These are phyloP conservation scores for Malus hybrid DNA, from an alignment of 331 rosid species.

Conservation along the genomic window DNA sequence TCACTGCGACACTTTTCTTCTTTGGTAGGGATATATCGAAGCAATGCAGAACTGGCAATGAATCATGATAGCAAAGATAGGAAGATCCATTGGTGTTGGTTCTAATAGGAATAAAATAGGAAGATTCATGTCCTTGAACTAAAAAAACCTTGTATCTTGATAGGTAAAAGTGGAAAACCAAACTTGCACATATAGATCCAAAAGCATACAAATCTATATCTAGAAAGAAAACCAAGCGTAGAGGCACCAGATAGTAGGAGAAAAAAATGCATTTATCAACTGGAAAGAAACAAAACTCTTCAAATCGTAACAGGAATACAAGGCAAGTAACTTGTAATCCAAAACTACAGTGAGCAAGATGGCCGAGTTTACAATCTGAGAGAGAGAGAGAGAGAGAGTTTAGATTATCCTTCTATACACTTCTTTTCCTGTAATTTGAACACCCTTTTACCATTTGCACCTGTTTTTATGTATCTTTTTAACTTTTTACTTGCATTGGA, in stretches of 20 bases:
- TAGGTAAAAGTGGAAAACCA: neutral
- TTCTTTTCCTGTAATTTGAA: conserved; percentile 11
- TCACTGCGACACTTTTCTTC: neutral
- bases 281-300: neutral
- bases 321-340: neutral
- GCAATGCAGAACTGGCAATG: neutral
- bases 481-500: conserved; percentile 14
- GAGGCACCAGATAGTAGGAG: neutral
- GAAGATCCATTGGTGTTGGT: neutral
- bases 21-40: neutral
- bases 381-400: neutral
- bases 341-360: neutral
- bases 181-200: neutral
- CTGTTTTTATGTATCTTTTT: neutral
- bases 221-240: neutral
- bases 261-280: neutral
- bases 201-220: neutral
- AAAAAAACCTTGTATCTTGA: neutral
- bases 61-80: neutral
- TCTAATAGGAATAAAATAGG: neutral
- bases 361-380: neutral
- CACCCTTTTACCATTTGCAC: conserved; percentile 12
- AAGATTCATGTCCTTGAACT: neutral
- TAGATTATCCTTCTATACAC: neutral
- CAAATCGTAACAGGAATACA: neutral